phyloP scores from a whole-genome alignment of 2,329 filamentous ascomycete genomes.

The Xylaria polymorpha region DNA sequence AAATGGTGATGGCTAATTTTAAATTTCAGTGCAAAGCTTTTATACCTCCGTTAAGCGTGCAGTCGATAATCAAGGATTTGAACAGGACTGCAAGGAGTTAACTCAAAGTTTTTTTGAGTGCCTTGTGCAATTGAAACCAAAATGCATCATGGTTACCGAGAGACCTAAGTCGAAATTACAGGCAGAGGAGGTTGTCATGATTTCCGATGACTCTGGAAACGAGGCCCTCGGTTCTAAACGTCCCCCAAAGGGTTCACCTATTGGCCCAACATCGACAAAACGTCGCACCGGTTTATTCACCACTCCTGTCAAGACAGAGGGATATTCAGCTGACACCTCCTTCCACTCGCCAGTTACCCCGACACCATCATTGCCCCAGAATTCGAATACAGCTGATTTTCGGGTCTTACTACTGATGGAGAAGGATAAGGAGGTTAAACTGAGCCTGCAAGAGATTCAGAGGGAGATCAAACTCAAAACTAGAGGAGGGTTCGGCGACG shows the following conservation, averaged over 20 bases:
- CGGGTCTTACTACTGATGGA: not conserved
- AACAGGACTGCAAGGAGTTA: conserved; percentile 37
- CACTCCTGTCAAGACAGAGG: conserved; percentile 30
- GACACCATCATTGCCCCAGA: not conserved
- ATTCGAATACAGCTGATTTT: not conserved
- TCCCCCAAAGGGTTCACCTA: not conserved
- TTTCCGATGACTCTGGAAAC: conserved; percentile 47
- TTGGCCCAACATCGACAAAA: conserved; percentile 13
- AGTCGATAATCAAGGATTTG: conserved; percentile 60
- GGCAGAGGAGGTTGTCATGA: conserved; percentile 11
- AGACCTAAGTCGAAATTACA: not conserved
- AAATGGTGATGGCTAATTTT: not conserved
- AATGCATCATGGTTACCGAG: conserved; percentile 24
- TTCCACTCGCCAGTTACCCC: conserved; percentile 8
- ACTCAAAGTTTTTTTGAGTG: conserved; percentile 40
- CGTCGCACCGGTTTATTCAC: not conserved
- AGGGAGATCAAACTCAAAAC: conserved; percentile 64
- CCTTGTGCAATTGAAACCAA: conserved; percentile 41
- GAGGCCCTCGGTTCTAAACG: conserved; percentile 21
- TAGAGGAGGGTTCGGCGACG: conserved; percentile 64
- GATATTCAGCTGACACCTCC: not conserved
- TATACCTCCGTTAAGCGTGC: conserved; percentile 58
- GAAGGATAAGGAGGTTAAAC: not conserved
- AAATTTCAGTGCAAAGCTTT: conserved; percentile 50
- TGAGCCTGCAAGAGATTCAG: conserved; percentile 58